Evolutionary conservation across 2,329 filamentous ascomycete genomes (phyloP).

Genomic region (Cladosporium sp.): DNA sequence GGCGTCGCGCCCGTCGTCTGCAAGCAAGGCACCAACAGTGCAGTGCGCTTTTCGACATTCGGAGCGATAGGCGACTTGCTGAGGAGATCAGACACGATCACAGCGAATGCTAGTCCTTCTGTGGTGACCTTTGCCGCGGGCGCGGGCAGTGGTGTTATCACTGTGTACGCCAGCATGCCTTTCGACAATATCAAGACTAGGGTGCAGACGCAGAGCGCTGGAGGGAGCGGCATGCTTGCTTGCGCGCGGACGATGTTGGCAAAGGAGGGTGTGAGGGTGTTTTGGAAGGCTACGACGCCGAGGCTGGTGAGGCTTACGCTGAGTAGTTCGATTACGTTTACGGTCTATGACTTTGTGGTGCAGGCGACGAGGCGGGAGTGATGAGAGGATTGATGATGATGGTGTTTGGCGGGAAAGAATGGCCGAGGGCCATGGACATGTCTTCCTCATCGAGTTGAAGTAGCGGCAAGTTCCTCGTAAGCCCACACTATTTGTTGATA

Average conservation of each 20-base stretch:
- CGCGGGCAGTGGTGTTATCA: conserved; percentile 20
- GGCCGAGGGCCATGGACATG: too few relatives aligned
- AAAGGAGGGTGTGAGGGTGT: conserved; percentile 9
- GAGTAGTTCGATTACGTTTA: conserved; percentile 13
- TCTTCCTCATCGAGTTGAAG: too few relatives aligned
- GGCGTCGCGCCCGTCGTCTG: conserved; percentile 20
- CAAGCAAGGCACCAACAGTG: conserved; percentile 24
- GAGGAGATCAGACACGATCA: background rate
- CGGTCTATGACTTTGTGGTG: conserved; percentile 11
- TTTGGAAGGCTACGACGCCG: conserved; percentile 14
- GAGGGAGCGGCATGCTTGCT: conserved; percentile 23
- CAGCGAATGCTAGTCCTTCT: background rate
- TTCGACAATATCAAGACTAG: conserved; percentile 26
- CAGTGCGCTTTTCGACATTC: conserved; percentile 24
- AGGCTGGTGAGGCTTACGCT: conserved; percentile 12
- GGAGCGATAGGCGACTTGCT: conserved; percentile 19
- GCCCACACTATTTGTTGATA: too few relatives aligned
- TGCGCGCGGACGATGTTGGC: conserved; percentile 8
- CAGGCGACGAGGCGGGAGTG: background rate
- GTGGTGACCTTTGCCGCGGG: conserved; percentile 17
- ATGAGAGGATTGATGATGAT: too few relatives aligned
- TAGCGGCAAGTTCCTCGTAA: too few relatives aligned
- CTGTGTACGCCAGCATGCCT: conserved; percentile 24
- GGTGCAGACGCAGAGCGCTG: conserved; percentile 18
- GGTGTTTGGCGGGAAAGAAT: too few relatives aligned